These are phyloP conservation scores for Candida sphagnicola DNA, from an alignment of 805 yeast species.

Conservation along the genomic window DNA sequence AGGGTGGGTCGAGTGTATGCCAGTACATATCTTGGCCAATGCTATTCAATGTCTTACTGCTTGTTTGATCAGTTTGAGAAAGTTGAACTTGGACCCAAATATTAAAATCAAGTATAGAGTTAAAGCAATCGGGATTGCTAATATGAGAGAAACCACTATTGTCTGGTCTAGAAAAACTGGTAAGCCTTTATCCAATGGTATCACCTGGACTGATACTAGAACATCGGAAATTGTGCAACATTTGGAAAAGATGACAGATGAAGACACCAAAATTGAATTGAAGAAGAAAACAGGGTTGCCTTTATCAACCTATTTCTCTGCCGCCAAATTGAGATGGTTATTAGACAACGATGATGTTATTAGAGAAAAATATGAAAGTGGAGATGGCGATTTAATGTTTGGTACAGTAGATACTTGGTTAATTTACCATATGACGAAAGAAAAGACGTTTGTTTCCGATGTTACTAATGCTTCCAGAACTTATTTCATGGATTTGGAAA, in stretches of 20 bases:
- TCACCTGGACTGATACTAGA: conserved; percentile 95
- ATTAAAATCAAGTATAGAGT: conserved; percentile 56
- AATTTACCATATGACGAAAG: conserved; percentile 74
- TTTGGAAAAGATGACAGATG: conserved; percentile 50
- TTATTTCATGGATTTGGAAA: conserved; percentile 78
- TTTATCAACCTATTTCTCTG: conserved; percentile 86
- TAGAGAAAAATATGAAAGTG: conserved; percentile 63
- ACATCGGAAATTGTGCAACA: conserved; percentile 69
- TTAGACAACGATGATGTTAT: conserved; percentile 72
- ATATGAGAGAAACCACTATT: conserved; percentile 92
- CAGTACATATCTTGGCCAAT: conserved; percentile 73
- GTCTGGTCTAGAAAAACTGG: conserved; percentile 88
- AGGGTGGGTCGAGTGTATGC: conserved; percentile 95
- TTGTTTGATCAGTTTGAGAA: conserved; percentile 54
- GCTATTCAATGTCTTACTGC: conserved; percentile 76
- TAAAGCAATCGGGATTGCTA: conserved; percentile 81
- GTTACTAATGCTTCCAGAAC: conserved; percentile 91
- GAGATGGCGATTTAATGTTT: conserved; percentile 72
- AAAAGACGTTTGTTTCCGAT: conserved; percentile 72
- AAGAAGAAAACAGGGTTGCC: conserved; percentile 78
- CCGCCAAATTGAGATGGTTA: conserved; percentile 86
- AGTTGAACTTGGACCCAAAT: conserved; percentile 49
- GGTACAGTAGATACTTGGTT: conserved; percentile 97
- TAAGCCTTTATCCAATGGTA: conserved; percentile 77
- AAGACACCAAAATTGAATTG: conserved; percentile 53